phyloP scores from a whole-genome alignment of 441 rosid genomes.

The Theobroma grandiflorum region DNA sequence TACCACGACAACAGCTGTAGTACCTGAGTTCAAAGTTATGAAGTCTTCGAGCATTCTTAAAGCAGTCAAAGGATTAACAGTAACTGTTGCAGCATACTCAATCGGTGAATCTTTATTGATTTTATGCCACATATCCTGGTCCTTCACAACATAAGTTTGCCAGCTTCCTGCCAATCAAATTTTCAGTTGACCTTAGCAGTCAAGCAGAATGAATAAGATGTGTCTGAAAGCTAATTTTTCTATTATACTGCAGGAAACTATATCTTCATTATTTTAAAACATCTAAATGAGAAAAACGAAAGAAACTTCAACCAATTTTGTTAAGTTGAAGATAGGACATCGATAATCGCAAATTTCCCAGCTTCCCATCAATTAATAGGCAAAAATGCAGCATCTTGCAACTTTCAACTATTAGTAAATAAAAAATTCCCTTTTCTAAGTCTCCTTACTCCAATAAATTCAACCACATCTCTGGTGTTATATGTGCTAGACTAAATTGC shows the following conservation, averaged over 20 bases:
- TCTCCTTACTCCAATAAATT: neutral
- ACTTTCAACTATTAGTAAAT: neutral
- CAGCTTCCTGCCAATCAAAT: conserved; percentile 65
- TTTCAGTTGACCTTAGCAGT: conserved; percentile 20
- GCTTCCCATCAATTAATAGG: neutral
- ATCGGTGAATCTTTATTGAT: conserved; percentile 67
- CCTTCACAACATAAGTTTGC: conserved; percentile 89
- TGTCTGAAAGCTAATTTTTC: neutral
- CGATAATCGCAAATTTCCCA: neutral
- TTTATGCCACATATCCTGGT: conserved; percentile 86
- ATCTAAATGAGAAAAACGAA: neutral
- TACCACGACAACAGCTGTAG: conserved; percentile 28
- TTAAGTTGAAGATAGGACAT: neutral
- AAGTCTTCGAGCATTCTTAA: conserved; percentile 94
- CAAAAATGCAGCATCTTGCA: neutral
- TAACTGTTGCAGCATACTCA: conserved; percentile 94
- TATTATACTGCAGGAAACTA: neutral
- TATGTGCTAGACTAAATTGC: neutral
- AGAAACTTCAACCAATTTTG: conserved; percentile 9
- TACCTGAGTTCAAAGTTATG: conserved; percentile 68
- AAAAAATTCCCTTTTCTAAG: neutral
- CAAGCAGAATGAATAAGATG: neutral
- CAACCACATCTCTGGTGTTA: neutral
- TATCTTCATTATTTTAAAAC: neutral
- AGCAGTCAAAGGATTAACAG: conserved; percentile 92